Evolutionary conservation across 768 basidiomycete species (phyloP), one percentile per base, ranked within the genome.

Genomic region (Mycena indigotica): DNA sequence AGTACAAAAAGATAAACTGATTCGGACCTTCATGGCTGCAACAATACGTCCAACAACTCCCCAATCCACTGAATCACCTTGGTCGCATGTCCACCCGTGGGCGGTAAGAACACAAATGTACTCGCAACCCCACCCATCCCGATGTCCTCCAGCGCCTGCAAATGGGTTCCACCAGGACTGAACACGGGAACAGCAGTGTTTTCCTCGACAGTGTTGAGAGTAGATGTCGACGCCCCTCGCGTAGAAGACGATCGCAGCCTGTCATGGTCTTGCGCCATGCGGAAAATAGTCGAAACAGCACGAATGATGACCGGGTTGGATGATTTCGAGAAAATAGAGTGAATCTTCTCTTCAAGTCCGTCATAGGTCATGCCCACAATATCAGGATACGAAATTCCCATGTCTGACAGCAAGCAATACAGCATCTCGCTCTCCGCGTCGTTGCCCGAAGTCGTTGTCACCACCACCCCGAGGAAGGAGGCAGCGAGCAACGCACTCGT

Each of bases 341-440:
- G 85, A 66, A 93, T 84, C 58, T 83, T 84, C 56, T 91, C 89
- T 69, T 89, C 85, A 53, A 93, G 65, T 50, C 80, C 81, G 39
- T 93, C 91, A 60, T 89, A 93, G 92, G 83, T 80, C 68, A 91
- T 79, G 2, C 84, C 75, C 23, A 93, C 76, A 21, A 86, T 80
- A 19, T 93, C 89, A 1, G 93, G 93, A 70, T 84, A 88, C 8
- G 76, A 71, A 5, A 73, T 72, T 16, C 85, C 82, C 15, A 93
- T 80, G 40, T 93, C 87, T 28, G 89, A 83, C 28, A 97, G 77
- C 28, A 96, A 69, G 46, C 80, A 79, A 70, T 89, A 95, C 44
- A 95, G 70, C 38, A 95, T 87, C 68, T 92, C 84, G 2, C 87
- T 87, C 72, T 97, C 95, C 1, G 80, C 77, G 62, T 92, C 90